phyloP scores from a whole-genome alignment of 495 filamentous ascomycete genomes.

The Glutinoglossum americanum region DNA sequence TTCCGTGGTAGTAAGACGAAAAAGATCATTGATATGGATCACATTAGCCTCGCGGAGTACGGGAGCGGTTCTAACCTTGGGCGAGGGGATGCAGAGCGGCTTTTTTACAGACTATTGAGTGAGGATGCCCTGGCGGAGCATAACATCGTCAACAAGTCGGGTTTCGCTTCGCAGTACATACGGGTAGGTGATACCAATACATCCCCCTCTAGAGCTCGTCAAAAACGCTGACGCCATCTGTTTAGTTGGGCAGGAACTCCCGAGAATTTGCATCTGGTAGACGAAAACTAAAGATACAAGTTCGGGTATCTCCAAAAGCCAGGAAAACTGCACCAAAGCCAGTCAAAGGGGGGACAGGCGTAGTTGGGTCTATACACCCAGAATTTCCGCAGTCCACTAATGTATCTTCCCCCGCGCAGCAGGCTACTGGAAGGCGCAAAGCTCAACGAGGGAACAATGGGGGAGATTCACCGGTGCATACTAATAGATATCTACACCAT shows the following conservation, averaged over 20 bases:
- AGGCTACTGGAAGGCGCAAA: slow-evolving; percentile 25
- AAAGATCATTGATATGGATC: slow-evolving; percentile 26
- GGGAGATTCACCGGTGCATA: slow-evolving; percentile 14
- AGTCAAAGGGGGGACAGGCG: slow-evolving; percentile 15
- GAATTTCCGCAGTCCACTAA: slow-evolving; percentile 50
- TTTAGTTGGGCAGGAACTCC: slow-evolving; percentile 29
- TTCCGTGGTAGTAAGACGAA: slow-evolving; percentile 32
- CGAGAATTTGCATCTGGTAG: slow-evolving; percentile 27
- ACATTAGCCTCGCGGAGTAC: slow-evolving; percentile 27
- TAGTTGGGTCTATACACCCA: slow-evolving; percentile 13
- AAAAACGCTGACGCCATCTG: background rate
- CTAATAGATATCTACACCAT: slow-evolving; percentile 27
- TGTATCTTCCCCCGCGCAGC: slow-evolving; percentile 61
- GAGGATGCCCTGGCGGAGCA: slow-evolving; percentile 38
- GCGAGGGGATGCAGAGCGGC: slow-evolving; percentile 37
- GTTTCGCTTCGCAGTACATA: slow-evolving; percentile 40
- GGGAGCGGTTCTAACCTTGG: slow-evolving; percentile 34
- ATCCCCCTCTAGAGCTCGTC: background rate
- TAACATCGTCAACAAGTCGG: slow-evolving; percentile 35
- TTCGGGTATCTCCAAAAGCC: slow-evolving; percentile 29
- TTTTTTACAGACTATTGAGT: slow-evolving; percentile 38
- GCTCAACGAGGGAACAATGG: slow-evolving; percentile 20
- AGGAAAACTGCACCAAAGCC: slow-evolving; percentile 11
- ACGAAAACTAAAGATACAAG: slow-evolving; percentile 33
- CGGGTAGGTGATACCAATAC: slow-evolving; percentile 18